A percentile compares a stretch with the other conserved stretches of the same genome.
Evolutionary conservation across 1,139 yeast genomes (phyloP).

Genomic region (Suhomyces ambrosiae): DNA sequence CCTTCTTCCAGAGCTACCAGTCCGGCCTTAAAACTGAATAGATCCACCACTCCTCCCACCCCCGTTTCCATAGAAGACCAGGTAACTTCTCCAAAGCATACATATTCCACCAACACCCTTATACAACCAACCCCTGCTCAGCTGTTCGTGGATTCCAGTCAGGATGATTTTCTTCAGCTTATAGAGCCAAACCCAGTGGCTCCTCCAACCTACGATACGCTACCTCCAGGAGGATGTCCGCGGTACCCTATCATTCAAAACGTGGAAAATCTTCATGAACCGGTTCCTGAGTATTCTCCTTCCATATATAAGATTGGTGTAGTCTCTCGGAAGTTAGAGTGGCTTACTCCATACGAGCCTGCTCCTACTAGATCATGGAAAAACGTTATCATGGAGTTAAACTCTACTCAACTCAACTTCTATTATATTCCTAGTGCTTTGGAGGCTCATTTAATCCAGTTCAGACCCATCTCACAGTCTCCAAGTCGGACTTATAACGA

Average conservation of each 20-base stretch:
- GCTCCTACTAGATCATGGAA: conserved; percentile 67
- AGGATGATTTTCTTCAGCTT: conserved; percentile 32
- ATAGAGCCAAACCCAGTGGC: conserved; percentile 53
- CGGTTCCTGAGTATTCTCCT: conserved; percentile 55
- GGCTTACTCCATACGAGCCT: conserved; percentile 67
- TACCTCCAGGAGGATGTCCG: conserved; percentile 54
- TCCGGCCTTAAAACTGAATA: conserved; percentile 7
- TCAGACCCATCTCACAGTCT: conserved; percentile 17
- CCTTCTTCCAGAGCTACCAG: conserved; percentile 13
- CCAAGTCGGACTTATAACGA: conserved; percentile 19
- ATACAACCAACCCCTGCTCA: conserved; percentile 1
- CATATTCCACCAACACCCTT: background rate
- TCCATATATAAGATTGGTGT: conserved; percentile 58
- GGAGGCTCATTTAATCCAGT: conserved; percentile 32
- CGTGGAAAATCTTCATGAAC: background rate
- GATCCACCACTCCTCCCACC: conserved; percentile 13
- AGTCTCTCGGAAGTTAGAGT: conserved; percentile 60
- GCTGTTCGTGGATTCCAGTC: conserved; percentile 5
- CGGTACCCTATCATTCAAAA: conserved; percentile 46
- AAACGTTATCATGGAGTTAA: conserved; percentile 61
- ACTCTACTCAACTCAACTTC: conserved; percentile 73
- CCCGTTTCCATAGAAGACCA: conserved; percentile 3
- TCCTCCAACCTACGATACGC: conserved; percentile 50
- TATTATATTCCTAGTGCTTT: conserved; percentile 46
- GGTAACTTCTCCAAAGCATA: conserved; percentile 1